These are phyloP conservation scores for Syzygium jambos DNA, from an alignment of 345 rosid species.

Conservation along the genomic window DNA sequence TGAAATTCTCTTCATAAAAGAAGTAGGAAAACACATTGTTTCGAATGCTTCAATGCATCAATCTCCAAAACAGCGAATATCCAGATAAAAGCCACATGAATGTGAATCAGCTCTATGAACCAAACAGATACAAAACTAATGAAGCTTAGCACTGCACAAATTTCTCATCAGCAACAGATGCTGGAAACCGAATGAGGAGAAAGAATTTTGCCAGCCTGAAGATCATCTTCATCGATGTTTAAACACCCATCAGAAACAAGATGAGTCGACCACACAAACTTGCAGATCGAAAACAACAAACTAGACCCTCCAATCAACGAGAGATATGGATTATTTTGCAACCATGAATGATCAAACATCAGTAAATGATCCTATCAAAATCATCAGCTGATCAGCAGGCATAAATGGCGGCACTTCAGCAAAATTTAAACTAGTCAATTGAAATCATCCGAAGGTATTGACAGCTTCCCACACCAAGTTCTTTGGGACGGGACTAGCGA, in stretches of 20 bases:
- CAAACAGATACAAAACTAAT: background rate
- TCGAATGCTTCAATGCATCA: background rate
- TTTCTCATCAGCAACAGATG: background rate
- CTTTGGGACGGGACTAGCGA: constrained; percentile 46
- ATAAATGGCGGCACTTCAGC: background rate
- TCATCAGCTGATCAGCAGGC: background rate
- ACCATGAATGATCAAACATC: background rate
- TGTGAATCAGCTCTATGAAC: background rate
- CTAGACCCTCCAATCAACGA: background rate
- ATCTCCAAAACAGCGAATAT: background rate
- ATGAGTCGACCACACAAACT: background rate
- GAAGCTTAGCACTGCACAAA: background rate
- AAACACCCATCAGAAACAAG: background rate
- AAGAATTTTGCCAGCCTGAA: background rate
- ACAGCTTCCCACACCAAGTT: constrained; percentile 93
- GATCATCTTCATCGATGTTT: background rate
- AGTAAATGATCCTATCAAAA: background rate
- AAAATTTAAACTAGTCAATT: background rate
- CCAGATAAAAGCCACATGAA: background rate
- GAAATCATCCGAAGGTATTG: constrained; percentile 67
- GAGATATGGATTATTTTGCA: background rate
- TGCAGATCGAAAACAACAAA: background rate
- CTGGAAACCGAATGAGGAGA: background rate
- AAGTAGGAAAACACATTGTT: background rate
- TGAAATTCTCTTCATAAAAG: background rate